Evolutionary conservation across 2,329 filamentous ascomycete genomes (phyloP).

Genomic region (Aspergillus hiratsukae): DNA sequence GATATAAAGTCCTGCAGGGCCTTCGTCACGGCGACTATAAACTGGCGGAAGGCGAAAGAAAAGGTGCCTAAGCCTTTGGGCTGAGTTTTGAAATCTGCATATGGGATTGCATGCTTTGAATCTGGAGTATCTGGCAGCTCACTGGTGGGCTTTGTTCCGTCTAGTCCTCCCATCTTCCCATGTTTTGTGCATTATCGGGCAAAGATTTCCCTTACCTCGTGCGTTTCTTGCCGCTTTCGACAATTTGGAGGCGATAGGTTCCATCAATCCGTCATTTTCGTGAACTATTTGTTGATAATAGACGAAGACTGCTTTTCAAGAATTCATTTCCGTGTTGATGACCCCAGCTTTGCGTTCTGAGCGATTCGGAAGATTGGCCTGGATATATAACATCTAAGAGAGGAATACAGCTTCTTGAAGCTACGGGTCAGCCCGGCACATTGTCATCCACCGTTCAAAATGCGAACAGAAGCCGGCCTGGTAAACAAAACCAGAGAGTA

Average conservation of each 20-base stretch:
- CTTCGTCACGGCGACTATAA: slow-evolving; percentile 51
- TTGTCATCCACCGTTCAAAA: background rate
- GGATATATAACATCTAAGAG: too few species aligned
- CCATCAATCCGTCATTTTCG: background rate
- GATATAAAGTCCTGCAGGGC: slow-evolving; percentile 53
- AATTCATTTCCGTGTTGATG: background rate
- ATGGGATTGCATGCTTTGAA: slow-evolving; percentile 6
- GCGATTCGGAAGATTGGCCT: background rate
- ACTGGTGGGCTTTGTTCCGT: background rate
- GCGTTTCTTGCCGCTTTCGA: background rate
- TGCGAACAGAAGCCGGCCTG: background rate
- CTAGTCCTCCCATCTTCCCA: background rate
- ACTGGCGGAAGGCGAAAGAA: slow-evolving; percentile 39
- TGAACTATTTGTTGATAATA: background rate
- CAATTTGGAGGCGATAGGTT: background rate
- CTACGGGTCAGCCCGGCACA: background rate
- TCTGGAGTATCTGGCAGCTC: slow-evolving; percentile 22
- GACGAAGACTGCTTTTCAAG: background rate
- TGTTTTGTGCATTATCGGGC: background rate
- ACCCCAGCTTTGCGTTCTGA: background rate
- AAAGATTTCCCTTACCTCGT: background rate
- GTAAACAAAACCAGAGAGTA: background rate
- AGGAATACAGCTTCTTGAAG: background rate
- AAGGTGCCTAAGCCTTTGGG: slow-evolving; percentile 27
- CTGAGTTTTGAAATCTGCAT: background rate